Conservation (phyloP, 2,329 filamentous ascomycete genomes). For the Pezicula radicicola region DNA sequence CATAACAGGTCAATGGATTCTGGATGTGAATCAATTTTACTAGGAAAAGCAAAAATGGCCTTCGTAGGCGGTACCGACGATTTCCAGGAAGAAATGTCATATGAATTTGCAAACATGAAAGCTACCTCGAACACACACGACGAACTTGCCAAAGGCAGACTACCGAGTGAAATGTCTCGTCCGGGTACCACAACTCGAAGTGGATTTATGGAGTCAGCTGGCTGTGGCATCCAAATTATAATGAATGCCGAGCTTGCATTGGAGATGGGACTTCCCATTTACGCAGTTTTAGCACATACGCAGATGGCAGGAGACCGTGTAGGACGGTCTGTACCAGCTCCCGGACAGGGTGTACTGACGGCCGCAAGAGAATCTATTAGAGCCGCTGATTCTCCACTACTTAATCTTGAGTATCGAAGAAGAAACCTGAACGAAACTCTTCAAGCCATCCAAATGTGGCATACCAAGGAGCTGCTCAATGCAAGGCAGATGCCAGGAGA, state of each 20-base stretch:
- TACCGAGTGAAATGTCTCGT: slow-evolving; percentile 92
- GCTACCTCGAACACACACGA: slow-evolving; percentile 90
- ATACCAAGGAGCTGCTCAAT: too few relatives aligned
- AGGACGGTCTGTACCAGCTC: slow-evolving; percentile 90
- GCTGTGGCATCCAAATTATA: slow-evolving; percentile 92
- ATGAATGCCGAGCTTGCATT: slow-evolving; percentile 92
- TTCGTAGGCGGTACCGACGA: slow-evolving; percentile 97
- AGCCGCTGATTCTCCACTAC: slow-evolving; percentile 88
- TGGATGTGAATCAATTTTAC: slow-evolving; percentile 95
- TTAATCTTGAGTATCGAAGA: slow-evolving; percentile 89
- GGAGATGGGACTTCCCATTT: slow-evolving; percentile 96
- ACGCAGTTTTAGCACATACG: slow-evolving; percentile 86
- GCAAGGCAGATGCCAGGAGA: too few relatives aligned
- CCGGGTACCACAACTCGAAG: slow-evolving; percentile 92
- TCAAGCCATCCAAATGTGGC: too few relatives aligned
- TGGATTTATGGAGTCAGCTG: slow-evolving; percentile 98
- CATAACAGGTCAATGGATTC: slow-evolving; percentile 71
- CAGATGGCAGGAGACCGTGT: slow-evolving; percentile 97
- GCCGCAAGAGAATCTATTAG: slow-evolving; percentile 77
- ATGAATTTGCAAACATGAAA: slow-evolving; percentile 99
- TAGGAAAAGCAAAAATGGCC: slow-evolving; percentile 88
- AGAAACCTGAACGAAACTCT: slow-evolving; percentile 73
- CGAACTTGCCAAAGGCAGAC: slow-evolving; percentile 88
- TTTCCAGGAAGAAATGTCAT: slow-evolving; percentile 89
- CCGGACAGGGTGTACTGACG: slow-evolving; percentile 91